Conservation (phyloP, 1,139 yeast species). For the Debaryomyces fabryi region DNA sequence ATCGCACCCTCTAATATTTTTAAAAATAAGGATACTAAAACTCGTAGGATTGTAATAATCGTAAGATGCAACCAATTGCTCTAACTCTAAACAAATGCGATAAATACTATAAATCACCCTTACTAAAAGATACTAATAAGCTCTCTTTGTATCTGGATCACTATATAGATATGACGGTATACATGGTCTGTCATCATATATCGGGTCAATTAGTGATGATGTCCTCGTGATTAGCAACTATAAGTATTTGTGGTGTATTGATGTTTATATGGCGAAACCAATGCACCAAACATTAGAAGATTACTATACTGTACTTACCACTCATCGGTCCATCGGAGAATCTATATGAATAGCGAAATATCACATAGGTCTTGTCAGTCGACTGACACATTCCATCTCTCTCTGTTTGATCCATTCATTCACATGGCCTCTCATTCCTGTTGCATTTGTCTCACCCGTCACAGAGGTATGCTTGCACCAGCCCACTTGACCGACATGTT, state of each 20-base stretch:
- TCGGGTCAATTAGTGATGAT: not conserved
- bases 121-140: not conserved
- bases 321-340: not conserved
- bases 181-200: not conserved
- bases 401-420: not conserved
- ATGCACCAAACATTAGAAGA: not conserved
- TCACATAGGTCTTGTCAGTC: not conserved
- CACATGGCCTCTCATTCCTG: not conserved
- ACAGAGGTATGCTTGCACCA: not conserved
- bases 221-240: slow-evolving; percentile 2
- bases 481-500: not conserved
- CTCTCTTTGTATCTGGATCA: not conserved
- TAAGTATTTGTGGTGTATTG: not conserved
- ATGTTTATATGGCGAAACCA: not conserved
- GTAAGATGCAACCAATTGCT: not conserved
- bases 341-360: not conserved
- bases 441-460: not conserved
- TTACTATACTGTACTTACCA: not conserved
- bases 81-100: not conserved
- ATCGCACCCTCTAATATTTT: not conserved
- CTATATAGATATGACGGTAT: not conserved
- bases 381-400: not conserved
- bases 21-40: not conserved
- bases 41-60: not conserved
- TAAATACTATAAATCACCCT: not conserved